Conservation (phyloP, 2,329 filamentous ascomycete genomes). For the Ceratocystis albifundus region DNA sequence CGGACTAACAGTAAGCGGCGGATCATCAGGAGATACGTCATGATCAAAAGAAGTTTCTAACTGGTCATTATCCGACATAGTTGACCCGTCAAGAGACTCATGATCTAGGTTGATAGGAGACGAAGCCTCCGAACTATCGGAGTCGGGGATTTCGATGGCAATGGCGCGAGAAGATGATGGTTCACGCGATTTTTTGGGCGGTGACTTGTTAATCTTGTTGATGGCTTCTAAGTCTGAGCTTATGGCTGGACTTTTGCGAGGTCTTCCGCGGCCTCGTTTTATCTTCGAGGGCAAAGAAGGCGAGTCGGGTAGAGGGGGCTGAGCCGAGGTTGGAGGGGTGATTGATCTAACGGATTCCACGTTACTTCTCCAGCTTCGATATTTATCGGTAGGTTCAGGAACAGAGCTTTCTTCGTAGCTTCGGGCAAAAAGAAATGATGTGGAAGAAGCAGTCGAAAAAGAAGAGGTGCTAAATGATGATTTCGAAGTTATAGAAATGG, state of each 20-base stretch:
- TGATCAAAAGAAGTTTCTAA: conserved; percentile 10
- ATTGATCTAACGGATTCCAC: conserved; percentile 5
- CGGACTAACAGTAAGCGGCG: conserved; percentile 33
- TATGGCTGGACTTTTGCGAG: conserved; percentile 10
- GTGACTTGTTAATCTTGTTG: neutral
- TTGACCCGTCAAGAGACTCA: conserved; percentile 7
- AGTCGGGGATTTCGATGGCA: conserved; percentile 23
- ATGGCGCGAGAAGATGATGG: neutral
- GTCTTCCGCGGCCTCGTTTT: conserved; percentile 30
- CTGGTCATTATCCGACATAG: conserved; percentile 18
- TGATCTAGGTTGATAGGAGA: neutral
- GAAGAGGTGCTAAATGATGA: conserved; percentile 15
- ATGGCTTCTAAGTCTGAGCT: neutral
- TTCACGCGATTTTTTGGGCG: neutral
- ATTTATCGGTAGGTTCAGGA: conserved; percentile 1
- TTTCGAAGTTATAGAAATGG: neutral
- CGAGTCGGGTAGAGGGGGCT: conserved; percentile 7
- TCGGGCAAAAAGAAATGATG: neutral
- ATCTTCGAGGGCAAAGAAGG: neutral
- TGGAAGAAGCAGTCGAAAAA: neutral
- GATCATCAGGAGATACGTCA: conserved; percentile 34
- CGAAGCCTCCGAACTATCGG: conserved; percentile 16
- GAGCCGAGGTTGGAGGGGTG: conserved; percentile 19
- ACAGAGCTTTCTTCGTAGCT: neutral
- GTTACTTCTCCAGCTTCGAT: conserved; percentile 7